Evolutionary conservation across 768 basidiomycete species (phyloP).

Genomic region (Russula sp.): DNA sequence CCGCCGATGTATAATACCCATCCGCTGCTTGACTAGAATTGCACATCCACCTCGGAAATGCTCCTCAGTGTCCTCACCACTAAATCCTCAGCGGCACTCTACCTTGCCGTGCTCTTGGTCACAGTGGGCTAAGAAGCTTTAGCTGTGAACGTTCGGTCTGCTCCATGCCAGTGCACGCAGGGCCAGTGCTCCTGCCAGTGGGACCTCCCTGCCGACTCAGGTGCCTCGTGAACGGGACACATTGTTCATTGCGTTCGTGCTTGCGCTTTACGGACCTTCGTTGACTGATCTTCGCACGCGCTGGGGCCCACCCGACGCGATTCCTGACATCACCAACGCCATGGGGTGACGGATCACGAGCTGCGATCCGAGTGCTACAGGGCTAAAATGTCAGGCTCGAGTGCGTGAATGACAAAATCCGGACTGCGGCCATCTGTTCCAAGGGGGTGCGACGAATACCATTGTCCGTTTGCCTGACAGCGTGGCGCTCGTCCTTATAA

Average conservation of each 20-base stretch:
- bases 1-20: neutral
- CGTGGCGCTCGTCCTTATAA: no score
- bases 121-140: neutral
- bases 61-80: neutral
- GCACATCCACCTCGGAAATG: neutral
- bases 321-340: conserved; percentile 16
- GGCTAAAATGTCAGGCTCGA: no score
- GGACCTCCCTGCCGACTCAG: conserved; percentile 1
- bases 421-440: no score
- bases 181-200: conserved; percentile 8
- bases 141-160: conserved; percentile 13
- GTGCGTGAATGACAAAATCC: no score
- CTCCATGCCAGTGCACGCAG: conserved; percentile 4
- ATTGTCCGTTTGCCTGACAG: conserved; percentile 24
- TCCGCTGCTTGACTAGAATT: neutral
- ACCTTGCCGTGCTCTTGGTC: neutral
- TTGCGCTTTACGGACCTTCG: neutral
- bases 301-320: conserved; percentile 13
- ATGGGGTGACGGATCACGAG: conserved; percentile 8
- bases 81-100: neutral
- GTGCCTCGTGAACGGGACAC: neutral
- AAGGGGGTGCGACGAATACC: conserved; percentile 14
- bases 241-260: conserved; percentile 9
- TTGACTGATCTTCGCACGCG: neutral
- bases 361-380: no score